These are phyloP conservation scores for Boletus patriciae DNA, from an alignment of 768 basidiomycete species.

Conservation along the genomic window DNA sequence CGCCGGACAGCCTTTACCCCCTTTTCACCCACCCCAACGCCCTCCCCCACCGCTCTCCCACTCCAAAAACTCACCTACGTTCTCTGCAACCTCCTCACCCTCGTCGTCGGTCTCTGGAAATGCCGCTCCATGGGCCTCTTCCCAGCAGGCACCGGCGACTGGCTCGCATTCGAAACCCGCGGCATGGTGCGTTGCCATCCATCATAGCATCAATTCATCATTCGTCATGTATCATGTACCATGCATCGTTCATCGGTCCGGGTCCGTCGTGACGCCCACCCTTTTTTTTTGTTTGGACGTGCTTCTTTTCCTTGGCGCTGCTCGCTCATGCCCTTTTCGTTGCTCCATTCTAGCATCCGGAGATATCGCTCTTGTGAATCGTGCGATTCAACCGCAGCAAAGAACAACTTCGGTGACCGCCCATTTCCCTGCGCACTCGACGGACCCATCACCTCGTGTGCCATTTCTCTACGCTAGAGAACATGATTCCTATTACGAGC, in stretches of 20 bases:
- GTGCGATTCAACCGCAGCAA: neutral
- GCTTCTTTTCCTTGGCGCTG: neutral
- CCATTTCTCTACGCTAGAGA: conserved; percentile 14
- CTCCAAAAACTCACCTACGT: conserved; percentile 73
- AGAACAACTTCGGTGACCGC: neutral
- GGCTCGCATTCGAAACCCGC: conserved; percentile 90
- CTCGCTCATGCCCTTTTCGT: neutral
- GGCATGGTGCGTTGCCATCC: conserved; percentile 46
- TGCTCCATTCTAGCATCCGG: conserved; percentile 38
- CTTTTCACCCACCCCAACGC: conserved; percentile 48
- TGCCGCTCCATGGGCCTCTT: conserved; percentile 90
- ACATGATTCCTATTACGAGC: conserved; percentile 21
- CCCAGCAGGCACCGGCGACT: conserved; percentile 89
- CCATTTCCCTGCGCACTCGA: neutral
- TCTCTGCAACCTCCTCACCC: conserved; percentile 71
- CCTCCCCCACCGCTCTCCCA: conserved; percentile 50
- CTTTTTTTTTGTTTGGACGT: neutral
- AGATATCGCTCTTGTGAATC: conserved; percentile 40
- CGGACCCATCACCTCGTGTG: conserved; percentile 16
- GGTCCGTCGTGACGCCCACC: neutral
- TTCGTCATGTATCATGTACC: no score
- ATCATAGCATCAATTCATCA: no score
- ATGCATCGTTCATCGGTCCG: neutral
- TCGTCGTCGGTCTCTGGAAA: conserved; percentile 89
- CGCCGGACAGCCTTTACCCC: conserved; percentile 71